phyloP scores from a whole-genome alignment of 2,329 filamentous ascomycete species.

The Trichoderma simmonsii region DNA sequence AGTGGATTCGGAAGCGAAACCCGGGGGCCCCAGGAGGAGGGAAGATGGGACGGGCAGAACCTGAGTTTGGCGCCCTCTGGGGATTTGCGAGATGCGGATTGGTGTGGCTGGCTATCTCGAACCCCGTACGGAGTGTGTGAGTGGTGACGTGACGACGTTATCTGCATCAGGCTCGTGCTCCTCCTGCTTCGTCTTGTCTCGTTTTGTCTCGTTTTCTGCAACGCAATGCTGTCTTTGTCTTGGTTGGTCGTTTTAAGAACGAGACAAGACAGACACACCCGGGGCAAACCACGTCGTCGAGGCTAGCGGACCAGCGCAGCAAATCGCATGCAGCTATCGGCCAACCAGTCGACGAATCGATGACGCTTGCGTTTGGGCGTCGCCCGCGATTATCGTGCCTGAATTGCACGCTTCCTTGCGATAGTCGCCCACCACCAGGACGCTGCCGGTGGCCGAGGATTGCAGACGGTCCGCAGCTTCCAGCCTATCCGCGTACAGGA shows the following conservation, averaged over 20 bases:
- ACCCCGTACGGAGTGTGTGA: not conserved
- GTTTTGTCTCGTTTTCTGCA: not conserved
- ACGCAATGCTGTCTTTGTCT: not conserved
- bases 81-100: not conserved
- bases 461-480: not conserved
- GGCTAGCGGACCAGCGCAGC: not conserved
- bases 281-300: not conserved
- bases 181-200: not conserved
- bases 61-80: not conserved
- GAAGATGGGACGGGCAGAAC: not conserved
- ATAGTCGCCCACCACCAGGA: not conserved
- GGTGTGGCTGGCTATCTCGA: not conserved
- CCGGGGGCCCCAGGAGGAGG: not conserved
- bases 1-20: constrained; percentile 10
- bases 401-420: not conserved
- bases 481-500: constrained; percentile 10
- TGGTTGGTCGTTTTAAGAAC: not conserved
- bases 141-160: constrained; percentile 16
- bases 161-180: not conserved
- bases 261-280: not conserved
- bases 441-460: not conserved
- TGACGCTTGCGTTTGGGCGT: not conserved
- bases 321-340: constrained; percentile 3
- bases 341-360: constrained; percentile 9
- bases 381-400: constrained; percentile 2